Conservation (phyloP, 2,329 filamentous ascomycete species). For the Calonectria pauciramosa region DNA sequence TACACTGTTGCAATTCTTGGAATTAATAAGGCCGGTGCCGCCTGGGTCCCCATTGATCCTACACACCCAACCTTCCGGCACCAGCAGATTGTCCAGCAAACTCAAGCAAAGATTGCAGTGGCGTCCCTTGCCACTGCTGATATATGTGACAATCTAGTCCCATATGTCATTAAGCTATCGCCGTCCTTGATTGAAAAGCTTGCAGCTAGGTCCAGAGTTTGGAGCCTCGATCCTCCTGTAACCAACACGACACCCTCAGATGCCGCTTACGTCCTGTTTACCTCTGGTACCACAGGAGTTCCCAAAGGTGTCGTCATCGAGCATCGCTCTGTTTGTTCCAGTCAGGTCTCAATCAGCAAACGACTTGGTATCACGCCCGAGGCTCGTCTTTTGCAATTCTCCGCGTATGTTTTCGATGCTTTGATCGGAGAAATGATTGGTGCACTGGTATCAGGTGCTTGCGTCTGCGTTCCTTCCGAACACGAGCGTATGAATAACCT, state of each 20-base stretch:
- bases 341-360: conserved; percentile 6
- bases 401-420: conserved; percentile 13
- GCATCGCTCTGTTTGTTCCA: conserved; percentile 8
- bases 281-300: conserved; percentile 24
- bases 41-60: conserved; percentile 11
- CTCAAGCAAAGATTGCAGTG: conserved; percentile 2
- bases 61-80: conserved; percentile 1
- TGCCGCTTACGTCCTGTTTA: conserved; percentile 13
- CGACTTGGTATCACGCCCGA: neutral
- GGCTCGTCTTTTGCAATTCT: conserved; percentile 7
- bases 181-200: conserved; percentile 4
- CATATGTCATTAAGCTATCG: neutral
- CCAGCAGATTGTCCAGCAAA: conserved; percentile 15
- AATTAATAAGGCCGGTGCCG: conserved; percentile 9
- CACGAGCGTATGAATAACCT: conserved; percentile 7
- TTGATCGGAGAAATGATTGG: conserved; percentile 7
- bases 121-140: neutral
- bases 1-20: conserved; percentile 7
- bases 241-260: neutral
- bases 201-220: neutral
- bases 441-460: neutral
- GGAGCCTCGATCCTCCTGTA: neutral
- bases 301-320: conserved; percentile 42
- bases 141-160: neutral
- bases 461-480: conserved; percentile 12